phyloP scores from a whole-genome alignment of 2,329 filamentous ascomycete genomes.

The Fusarium newnesense region DNA sequence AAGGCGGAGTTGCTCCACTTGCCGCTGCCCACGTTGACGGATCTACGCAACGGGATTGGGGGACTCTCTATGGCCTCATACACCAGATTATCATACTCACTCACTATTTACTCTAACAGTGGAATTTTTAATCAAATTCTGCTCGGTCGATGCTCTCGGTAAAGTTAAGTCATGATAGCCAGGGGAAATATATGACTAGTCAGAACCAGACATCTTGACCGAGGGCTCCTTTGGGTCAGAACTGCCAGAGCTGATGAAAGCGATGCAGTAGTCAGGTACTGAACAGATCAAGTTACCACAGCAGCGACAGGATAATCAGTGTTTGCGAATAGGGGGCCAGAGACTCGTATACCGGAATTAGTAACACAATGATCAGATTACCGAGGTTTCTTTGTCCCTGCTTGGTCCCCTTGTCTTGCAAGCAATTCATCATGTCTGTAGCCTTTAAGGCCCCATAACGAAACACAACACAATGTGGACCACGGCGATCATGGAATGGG shows the following conservation, averaged over 20 bases:
- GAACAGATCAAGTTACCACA: background rate
- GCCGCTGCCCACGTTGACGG: slow-evolving; percentile 31
- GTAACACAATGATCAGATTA: background rate
- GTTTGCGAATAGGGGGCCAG: background rate
- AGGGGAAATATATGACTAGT: slow-evolving; percentile 14
- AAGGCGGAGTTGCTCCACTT: slow-evolving; percentile 32
- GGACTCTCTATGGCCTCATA: slow-evolving; percentile 14
- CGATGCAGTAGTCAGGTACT: background rate
- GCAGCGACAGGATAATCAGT: background rate
- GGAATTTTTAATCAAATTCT: slow-evolving; percentile 9
- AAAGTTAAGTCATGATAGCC: slow-evolving; percentile 13
- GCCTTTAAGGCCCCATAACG: background rate
- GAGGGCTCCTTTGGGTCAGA: slow-evolving; percentile 23
- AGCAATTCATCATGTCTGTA: background rate
- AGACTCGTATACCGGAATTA: background rate
- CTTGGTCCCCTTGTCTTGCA: background rate
- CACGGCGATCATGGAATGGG: slow-evolving; percentile 25
- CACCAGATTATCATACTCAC: background rate
- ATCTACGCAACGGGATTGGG: slow-evolving; percentile 36
- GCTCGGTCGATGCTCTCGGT: slow-evolving; percentile 36
- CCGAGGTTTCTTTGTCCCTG: background rate
- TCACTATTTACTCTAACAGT: slow-evolving; percentile 3
- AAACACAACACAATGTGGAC: slow-evolving; percentile 18
- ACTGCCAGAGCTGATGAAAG: background rate
- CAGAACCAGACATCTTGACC: slow-evolving; percentile 18